A percentile compares a stretch with the other conserved stretches of the same genome.
phyloP scores from a whole-genome alignment of 2,329 filamentous ascomycete species.

The Rhinocladiella similis region DNA sequence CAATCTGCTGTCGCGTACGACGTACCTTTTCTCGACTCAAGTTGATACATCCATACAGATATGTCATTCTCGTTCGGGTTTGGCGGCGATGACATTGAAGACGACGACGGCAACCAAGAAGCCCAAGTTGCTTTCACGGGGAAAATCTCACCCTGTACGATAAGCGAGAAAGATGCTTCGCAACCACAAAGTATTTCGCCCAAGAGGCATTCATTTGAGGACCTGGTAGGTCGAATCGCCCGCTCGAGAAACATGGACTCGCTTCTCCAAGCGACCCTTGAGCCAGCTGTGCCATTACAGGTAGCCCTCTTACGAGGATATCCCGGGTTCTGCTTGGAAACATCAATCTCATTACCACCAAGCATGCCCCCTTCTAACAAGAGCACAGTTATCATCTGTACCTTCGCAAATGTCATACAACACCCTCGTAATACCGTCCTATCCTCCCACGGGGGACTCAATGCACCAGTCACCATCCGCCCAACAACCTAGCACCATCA shows the following conservation, averaged over 20 bases:
- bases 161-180: slow-evolving; percentile 14
- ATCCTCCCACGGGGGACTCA: slow-evolving; percentile 29
- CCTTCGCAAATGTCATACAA: slow-evolving; percentile 63
- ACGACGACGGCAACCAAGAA: slow-evolving; percentile 33
- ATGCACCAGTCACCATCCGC: slow-evolving; percentile 6
- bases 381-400: slow-evolving; percentile 12
- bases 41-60: no score
- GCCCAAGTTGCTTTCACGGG: slow-evolving; percentile 8
- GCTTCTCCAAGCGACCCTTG: not conserved
- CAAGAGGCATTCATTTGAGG: slow-evolving; percentile 45
- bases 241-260: not conserved
- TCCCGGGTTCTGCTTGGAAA: not conserved
- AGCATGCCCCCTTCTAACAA: slow-evolving; percentile 8
- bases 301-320: not conserved
- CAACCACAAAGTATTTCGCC: slow-evolving; percentile 34
- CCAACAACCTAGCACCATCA: not conserved
- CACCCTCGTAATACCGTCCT: slow-evolving; percentile 43
- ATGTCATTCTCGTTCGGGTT: slow-evolving; percentile 58
- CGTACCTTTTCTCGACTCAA: no score
- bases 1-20: no score
- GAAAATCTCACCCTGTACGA: slow-evolving; percentile 11
- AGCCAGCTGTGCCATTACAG: not conserved
- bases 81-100: slow-evolving; percentile 59
- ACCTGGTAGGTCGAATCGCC: slow-evolving; percentile 45
- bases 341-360: not conserved